Evolutionary conservation across 768 basidiomycete genomes (phyloP).

Genomic region (Heimioporus sp.): DNA sequence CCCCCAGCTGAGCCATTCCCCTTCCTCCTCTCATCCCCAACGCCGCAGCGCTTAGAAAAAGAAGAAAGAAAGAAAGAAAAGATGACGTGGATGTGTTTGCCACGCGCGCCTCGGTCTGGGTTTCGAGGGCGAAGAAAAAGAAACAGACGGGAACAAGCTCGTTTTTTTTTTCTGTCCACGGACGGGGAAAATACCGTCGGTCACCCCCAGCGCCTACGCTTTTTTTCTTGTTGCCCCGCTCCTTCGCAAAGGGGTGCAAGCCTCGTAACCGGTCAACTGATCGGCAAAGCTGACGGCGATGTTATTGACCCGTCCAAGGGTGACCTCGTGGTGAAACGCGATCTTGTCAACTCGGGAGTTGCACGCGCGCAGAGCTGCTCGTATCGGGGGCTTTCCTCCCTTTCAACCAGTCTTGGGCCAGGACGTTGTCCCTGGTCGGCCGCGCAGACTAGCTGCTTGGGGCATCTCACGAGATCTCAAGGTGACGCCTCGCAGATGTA

Average conservation of each 20-base stretch:
- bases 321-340: not conserved
- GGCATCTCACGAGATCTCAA: conserved; percentile 6
- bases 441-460: conserved; percentile 12
- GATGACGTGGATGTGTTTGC: too few species aligned
- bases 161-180: conserved; percentile 26
- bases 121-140: too few species aligned
- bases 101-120: too few species aligned
- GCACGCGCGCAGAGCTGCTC: conserved; percentile 13
- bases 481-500: not conserved
- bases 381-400: conserved; percentile 13
- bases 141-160: too few species aligned
- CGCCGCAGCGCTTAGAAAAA: conserved; percentile 1
- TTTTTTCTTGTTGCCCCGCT: conserved; percentile 4
- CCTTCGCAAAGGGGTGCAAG: conserved; percentile 7
- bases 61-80: too few species aligned
- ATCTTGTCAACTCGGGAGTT: conserved; percentile 10
- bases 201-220: conserved; percentile 10
- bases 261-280: not conserved
- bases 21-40: not conserved
- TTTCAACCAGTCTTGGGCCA: conserved; percentile 18
- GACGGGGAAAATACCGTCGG: conserved; percentile 19
- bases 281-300: conserved; percentile 4
- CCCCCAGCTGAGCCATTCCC: not conserved
- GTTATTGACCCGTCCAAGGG: not conserved
- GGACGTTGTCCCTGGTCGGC: conserved; percentile 22